Conservation (phyloP, 1,139 yeast species). For the Yamadazyma atlantica region DNA sequence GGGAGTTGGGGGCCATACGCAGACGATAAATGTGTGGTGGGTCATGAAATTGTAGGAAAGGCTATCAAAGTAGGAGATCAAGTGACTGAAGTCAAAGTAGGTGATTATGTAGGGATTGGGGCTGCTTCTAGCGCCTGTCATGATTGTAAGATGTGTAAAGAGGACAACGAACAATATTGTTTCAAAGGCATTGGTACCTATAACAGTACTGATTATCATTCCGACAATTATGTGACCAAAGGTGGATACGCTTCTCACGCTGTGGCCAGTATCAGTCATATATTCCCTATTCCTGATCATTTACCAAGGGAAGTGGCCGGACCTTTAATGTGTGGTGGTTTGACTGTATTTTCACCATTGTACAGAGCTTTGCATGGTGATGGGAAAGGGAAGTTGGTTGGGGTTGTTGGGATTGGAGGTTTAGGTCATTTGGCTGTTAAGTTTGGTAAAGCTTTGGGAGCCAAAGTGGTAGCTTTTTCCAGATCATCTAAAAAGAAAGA, state of each 20-base stretch:
- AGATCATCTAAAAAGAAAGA: conserved; percentile 36
- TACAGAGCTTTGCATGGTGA: conserved; percentile 29
- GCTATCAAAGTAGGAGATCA: conserved; percentile 45
- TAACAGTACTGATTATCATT: conserved; percentile 30
- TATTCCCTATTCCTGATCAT: conserved; percentile 54
- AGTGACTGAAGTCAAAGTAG: conserved; percentile 42
- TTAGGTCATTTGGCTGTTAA: conserved; percentile 45
- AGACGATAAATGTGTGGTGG: not conserved
- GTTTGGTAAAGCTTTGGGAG: conserved; percentile 45
- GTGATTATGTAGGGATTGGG: conserved; percentile 64
- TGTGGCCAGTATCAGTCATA: conserved; percentile 53
- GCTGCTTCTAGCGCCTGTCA: conserved; percentile 51
- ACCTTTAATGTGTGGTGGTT: conserved; percentile 67
- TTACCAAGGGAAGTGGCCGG: conserved; percentile 49
- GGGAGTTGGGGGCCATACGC: conserved; percentile 39
- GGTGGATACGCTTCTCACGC: conserved; percentile 65
- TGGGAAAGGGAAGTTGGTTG: conserved; percentile 37
- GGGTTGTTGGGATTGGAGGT: conserved; percentile 50
- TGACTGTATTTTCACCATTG: conserved; percentile 63
- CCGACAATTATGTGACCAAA: conserved; percentile 41
- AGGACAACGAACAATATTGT: conserved; percentile 53
- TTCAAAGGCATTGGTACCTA: conserved; percentile 42
- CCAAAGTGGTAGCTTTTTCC: conserved; percentile 41
- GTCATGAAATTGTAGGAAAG: conserved; percentile 53
- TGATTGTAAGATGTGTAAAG: conserved; percentile 46